Base-by-base conservation (phyloP, 2,329 filamentous ascomycete genomes). In the Aspergillus sp. region DNA sequence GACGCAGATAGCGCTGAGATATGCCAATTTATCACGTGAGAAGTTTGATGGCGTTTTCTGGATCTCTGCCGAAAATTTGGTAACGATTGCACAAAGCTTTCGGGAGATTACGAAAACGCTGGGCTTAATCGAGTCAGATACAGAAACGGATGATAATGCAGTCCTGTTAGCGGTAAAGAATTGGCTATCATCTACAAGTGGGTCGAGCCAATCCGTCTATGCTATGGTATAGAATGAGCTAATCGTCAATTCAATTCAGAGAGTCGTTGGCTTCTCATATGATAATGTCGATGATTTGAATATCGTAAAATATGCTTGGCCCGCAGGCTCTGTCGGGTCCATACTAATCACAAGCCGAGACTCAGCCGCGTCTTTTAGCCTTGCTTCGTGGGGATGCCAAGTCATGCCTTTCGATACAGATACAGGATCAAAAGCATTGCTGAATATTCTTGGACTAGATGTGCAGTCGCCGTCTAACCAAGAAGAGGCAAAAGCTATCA, bases 331-430 rank as follows among this genome's bases (percentile, higher is more conserved):
- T 6, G 10, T 10, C 26, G 44, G 44, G 1, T 41, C 36, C 19
- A 46, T 46, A 12, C 26, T 46, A 35, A 8, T 46, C 19, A 46
- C 44, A 12, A 46, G 38, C 26, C 44, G 38, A n/a, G 44, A 46
- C 38, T 41, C 38, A 7, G 35, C 36, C 12, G 44, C 44, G 33
- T 29, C 39, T 12, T 46, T 46, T 41, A 5, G 9, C 9, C 30
- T 46, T 10, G 44, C 44, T 5, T 46, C 44, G 10, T 28, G 35
- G 5, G 38, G 29, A 2, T 41, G 10, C 30, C 36, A 46, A 29
- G 38, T 46, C 4, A 26, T 6, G 12, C 44, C 44, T 27, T 46
- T 46, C n/a, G 44, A 46, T 27, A 42, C 30, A 19, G 26, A 4
- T 3, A 10, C 36, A 7, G 44, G 38, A 6, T 46, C 44, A 10